These are phyloP conservation scores for Chaetomium strumarium DNA, from an alignment of 2,329 filamentous ascomycete species.

Conservation along the genomic window DNA sequence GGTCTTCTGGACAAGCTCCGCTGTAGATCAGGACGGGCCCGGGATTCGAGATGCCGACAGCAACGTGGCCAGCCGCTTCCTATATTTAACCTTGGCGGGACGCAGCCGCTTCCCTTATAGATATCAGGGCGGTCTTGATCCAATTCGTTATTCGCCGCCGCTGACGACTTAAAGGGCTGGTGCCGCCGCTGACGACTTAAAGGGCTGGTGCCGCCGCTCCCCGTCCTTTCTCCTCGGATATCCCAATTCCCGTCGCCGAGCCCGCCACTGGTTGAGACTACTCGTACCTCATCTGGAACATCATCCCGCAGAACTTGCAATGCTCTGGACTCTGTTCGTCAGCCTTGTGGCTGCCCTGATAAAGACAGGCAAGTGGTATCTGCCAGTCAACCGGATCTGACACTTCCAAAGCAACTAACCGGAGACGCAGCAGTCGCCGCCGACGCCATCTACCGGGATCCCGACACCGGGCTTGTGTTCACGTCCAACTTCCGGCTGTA, in stretches of 20 bases:
- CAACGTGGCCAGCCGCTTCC: conserved; percentile 16
- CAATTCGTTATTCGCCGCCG: background rate
- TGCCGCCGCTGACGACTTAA: conserved; percentile 6
- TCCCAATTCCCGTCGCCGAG: background rate
- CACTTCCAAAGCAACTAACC: background rate
- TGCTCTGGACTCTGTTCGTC: no score
- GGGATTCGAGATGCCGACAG: conserved; percentile 14
- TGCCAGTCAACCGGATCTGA: background rate
- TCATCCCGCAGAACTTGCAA: background rate
- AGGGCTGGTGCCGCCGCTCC: conserved; percentile 3
- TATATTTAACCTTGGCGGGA: conserved; percentile 24
- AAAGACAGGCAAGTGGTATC: background rate
- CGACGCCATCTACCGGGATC: conserved; percentile 28
- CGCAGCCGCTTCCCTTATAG: conserved; percentile 7
- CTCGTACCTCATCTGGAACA: background rate
- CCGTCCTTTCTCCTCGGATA: background rate
- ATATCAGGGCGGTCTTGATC: conserved; percentile 1
- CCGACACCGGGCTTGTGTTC: conserved; percentile 39
- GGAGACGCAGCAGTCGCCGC: conserved; percentile 6
- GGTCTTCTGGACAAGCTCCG: conserved; percentile 17
- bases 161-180: background rate
- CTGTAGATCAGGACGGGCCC: background rate
- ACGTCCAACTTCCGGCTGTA: conserved; percentile 28
- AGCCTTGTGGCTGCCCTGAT: background rate
- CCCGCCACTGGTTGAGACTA: background rate